phyloP scores from a whole-genome alignment of 768 basidiomycete genomes.

The Stropharia rugosoannulata region DNA sequence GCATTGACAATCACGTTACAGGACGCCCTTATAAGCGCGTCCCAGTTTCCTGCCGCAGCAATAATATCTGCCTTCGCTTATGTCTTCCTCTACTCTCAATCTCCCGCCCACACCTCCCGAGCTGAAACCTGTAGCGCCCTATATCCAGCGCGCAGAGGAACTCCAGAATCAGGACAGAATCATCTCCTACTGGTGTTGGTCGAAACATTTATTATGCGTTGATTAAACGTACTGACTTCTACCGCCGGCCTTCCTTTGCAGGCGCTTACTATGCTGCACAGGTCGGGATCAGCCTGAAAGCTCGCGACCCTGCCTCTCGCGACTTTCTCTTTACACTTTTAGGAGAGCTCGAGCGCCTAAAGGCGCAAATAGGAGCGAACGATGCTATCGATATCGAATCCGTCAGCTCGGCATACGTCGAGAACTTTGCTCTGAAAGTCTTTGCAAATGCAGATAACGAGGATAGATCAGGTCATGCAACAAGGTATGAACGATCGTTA shows the following conservation, averaged over 20 bases:
- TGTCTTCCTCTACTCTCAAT: constrained; percentile 38
- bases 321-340: constrained; percentile 74
- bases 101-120: constrained; percentile 59
- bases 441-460: constrained; percentile 90
- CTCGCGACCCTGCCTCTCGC: constrained; percentile 62
- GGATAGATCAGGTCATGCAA: constrained; percentile 75
- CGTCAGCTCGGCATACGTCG: constrained; percentile 85
- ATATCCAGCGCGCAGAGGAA: constrained; percentile 89
- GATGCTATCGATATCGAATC: constrained; percentile 84
- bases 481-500: constrained; percentile 48
- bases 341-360: constrained; percentile 77
- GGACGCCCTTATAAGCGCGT: constrained; percentile 21
- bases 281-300: constrained; percentile 74
- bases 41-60: constrained; percentile 6
- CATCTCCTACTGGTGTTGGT: constrained; percentile 94
- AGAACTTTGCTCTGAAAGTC: constrained; percentile 93
- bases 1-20: constrained; percentile 20
- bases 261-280: constrained; percentile 93
- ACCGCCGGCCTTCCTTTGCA: constrained; percentile 25
- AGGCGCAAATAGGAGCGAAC: constrained; percentile 66
- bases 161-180: constrained; percentile 79
- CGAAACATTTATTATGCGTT: background rate
- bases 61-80: constrained; percentile 7
- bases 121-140: constrained; percentile 73
- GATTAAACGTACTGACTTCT: too few species aligned